Evolutionary conservation across 805 yeast genomes (phyloP).

Genomic region (Wickerhamiella dianesei): DNA sequence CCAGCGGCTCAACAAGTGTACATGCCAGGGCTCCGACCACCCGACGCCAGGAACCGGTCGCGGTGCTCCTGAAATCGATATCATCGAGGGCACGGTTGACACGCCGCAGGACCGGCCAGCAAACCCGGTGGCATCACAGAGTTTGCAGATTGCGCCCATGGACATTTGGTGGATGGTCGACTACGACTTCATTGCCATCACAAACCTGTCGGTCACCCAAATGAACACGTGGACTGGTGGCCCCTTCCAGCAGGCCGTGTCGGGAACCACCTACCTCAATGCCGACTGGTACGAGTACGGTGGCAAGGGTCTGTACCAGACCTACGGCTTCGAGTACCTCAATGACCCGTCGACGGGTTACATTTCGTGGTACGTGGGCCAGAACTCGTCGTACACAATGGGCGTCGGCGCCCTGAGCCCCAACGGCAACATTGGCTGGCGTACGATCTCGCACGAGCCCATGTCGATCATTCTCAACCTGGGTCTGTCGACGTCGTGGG

Average conservation of each 20-base stretch:
- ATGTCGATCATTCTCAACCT: slow-evolving; percentile 79
- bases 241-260: slow-evolving; percentile 84
- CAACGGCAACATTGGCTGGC: slow-evolving; percentile 78
- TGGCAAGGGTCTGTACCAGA: slow-evolving; percentile 45
- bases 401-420: slow-evolving; percentile 69
- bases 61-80: slow-evolving; percentile 94
- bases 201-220: slow-evolving; percentile 53
- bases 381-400: slow-evolving; percentile 59
- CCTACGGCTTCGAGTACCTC: slow-evolving; percentile 62
- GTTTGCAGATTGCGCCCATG: slow-evolving; percentile 82
- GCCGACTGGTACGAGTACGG: slow-evolving; percentile 60
- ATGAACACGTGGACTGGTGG: slow-evolving; percentile 90
- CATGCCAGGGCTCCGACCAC: slow-evolving; percentile 72
- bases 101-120: slow-evolving; percentile 22
- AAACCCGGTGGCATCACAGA: slow-evolving; percentile 76
- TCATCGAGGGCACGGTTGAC: slow-evolving; percentile 63
- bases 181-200: slow-evolving; percentile 60
- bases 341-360: slow-evolving; percentile 59
- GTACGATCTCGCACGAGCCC: slow-evolving; percentile 77
- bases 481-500: slow-evolving; percentile 89
- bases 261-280: slow-evolving; percentile 69
- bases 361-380: slow-evolving; percentile 77
- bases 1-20: slow-evolving; percentile 61
- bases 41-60: slow-evolving; percentile 82
- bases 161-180: slow-evolving; percentile 93